A percentile compares a stretch with the other conserved stretches of the same genome.
Evolutionary conservation across 495 filamentous ascomycete species (phyloP).

Genomic region (Polyplosphaeria fusca): DNA sequence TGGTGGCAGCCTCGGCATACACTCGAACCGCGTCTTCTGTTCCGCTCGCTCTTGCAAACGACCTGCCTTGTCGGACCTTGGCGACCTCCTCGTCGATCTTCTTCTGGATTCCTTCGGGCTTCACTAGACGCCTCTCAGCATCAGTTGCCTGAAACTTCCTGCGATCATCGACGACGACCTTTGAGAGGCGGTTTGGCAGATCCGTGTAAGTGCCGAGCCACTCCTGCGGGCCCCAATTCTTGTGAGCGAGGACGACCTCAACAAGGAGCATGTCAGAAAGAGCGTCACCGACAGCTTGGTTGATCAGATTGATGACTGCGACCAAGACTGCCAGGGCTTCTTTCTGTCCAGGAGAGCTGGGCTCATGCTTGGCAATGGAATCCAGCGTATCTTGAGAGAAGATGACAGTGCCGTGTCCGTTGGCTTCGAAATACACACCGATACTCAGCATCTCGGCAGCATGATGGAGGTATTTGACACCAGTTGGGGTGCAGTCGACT

Average conservation of each 20-base stretch:
- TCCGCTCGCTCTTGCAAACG: slow-evolving; percentile 87
- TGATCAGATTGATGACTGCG: slow-evolving; percentile 84
- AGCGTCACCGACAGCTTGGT: slow-evolving; percentile 95
- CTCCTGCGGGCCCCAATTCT: slow-evolving; percentile 82
- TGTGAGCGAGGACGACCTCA: slow-evolving; percentile 93
- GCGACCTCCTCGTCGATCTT: slow-evolving; percentile 82
- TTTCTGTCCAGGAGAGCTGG: slow-evolving; percentile 87
- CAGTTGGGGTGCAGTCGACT: slow-evolving; percentile 88
- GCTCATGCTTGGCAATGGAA: slow-evolving; percentile 69
- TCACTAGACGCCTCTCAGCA: slow-evolving; percentile 82
- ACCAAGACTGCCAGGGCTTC: slow-evolving; percentile 75
- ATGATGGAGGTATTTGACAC: slow-evolving; percentile 96
- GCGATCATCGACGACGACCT: slow-evolving; percentile 84
- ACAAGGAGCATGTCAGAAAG: slow-evolving; percentile 95
- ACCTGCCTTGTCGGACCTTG: slow-evolving; percentile 85
- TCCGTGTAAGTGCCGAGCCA: slow-evolving; percentile 95
- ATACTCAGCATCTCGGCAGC: slow-evolving; percentile 87
- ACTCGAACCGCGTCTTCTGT: slow-evolving; percentile 96
- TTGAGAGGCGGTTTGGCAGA: slow-evolving; percentile 88
- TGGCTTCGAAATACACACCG: slow-evolving; percentile 97
- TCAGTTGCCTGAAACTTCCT: slow-evolving; percentile 85
- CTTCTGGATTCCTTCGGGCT: slow-evolving; percentile 71
- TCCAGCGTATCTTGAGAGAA: slow-evolving; percentile 83
- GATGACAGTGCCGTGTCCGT: slow-evolving; percentile 93
- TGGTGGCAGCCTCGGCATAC: slow-evolving; percentile 91